Conservation (phyloP, 352 stramenopile species). For the Phytophthora nicotianae region DNA sequence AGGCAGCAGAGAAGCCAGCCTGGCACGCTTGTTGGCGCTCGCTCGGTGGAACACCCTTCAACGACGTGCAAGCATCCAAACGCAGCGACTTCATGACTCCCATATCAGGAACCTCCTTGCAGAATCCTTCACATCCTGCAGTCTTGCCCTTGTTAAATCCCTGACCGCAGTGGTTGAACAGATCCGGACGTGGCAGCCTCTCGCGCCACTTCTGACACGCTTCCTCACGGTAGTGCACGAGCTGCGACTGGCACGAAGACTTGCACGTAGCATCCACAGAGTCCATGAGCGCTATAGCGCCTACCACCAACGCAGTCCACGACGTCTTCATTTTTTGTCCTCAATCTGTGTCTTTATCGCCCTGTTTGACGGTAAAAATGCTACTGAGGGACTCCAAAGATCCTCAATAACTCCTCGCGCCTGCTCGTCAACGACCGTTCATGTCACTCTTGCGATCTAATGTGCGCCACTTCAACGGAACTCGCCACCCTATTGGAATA, state of each 20-base stretch:
- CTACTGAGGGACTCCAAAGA: slow-evolving; percentile 2
- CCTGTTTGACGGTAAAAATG: background rate
- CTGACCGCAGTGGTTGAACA: slow-evolving; percentile 58
- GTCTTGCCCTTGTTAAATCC: slow-evolving; percentile 48
- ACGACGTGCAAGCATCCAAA: slow-evolving; percentile 47
- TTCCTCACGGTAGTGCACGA: slow-evolving; percentile 46
- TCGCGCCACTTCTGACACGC: slow-evolving; percentile 51
- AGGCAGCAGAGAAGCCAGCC: slow-evolving; percentile 44
- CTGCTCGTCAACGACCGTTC: slow-evolving; percentile 12
- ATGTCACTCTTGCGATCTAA: slow-evolving; percentile 20
- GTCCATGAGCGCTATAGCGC: slow-evolving; percentile 10
- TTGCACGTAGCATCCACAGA: slow-evolving; percentile 26
- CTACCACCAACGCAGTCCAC: slow-evolving; percentile 25
- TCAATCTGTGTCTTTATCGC: slow-evolving; percentile 2
- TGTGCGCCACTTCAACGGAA: slow-evolving; percentile 28
- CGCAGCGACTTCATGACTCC: slow-evolving; percentile 41
- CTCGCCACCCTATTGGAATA: background rate
- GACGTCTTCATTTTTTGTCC: slow-evolving; percentile 38
- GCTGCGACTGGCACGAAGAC: slow-evolving; percentile 44
- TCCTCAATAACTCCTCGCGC: slow-evolving; percentile 16
- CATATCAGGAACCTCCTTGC: slow-evolving; percentile 26
- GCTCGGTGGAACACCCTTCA: slow-evolving; percentile 41
- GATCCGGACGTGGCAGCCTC: slow-evolving; percentile 48
- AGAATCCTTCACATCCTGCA: slow-evolving; percentile 48
- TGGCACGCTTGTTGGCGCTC: slow-evolving; percentile 53